Conservation (phyloP, 2,329 filamentous ascomycete species). For the Neoarthrinium moseri region DNA sequence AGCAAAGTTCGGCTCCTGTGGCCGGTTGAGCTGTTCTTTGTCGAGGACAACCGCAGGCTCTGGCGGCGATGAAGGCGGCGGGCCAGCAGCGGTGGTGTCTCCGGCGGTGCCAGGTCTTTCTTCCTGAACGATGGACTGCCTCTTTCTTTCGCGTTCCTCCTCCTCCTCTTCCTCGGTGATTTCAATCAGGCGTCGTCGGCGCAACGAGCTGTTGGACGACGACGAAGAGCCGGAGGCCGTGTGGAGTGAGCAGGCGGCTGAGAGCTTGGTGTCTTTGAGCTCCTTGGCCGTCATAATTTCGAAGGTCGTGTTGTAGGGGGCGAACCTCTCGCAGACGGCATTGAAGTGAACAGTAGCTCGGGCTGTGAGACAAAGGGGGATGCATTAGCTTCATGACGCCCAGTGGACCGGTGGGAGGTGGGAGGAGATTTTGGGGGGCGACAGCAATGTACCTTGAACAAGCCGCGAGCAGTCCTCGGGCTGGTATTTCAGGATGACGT, state of each 20-base stretch:
- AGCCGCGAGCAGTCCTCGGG: constrained; percentile 88
- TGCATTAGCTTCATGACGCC: no score
- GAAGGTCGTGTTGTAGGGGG: constrained; percentile 84
- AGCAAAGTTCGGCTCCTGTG: constrained; percentile 50
- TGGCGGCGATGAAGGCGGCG: constrained; percentile 17
- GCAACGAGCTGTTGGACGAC: constrained; percentile 78
- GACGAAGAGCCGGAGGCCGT: constrained; percentile 83
- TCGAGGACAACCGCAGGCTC: constrained; percentile 47
- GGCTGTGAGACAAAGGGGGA: constrained; percentile 59
- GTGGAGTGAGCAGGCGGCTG: constrained; percentile 84
- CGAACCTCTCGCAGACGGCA: constrained; percentile 68
- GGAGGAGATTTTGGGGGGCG: no score
- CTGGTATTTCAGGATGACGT: constrained; percentile 88
- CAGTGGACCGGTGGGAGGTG: constrained; percentile 8
- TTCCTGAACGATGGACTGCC: constrained; percentile 54
- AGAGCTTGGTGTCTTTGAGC: constrained; percentile 83
- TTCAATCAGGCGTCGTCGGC: constrained; percentile 77
- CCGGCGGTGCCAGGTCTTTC: constrained; percentile 30
- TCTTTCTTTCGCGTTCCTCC: constrained; percentile 57
- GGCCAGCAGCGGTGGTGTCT: constrained; percentile 25
- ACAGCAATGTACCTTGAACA: constrained; percentile 71
- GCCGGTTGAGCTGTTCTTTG: constrained; percentile 48
- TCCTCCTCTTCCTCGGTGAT: constrained; percentile 94
- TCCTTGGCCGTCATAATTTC: constrained; percentile 73
- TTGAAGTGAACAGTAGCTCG: constrained; percentile 76